phyloP scores from a whole-genome alignment of 345 rosid species.

The Linum trigynum region DNA sequence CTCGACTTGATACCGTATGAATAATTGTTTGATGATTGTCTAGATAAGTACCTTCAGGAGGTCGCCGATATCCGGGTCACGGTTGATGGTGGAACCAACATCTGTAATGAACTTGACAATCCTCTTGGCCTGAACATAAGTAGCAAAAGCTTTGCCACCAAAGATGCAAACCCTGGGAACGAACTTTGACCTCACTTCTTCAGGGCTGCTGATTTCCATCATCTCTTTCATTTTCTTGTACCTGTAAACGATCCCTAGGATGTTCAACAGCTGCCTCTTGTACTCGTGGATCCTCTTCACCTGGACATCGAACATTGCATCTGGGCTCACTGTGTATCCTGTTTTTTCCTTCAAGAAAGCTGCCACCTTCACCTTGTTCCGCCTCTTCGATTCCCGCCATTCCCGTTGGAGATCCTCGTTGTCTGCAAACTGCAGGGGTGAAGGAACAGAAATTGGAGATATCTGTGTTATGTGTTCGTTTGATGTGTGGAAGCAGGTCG shows the following conservation, averaged over 20 bases:
- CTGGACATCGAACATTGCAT: slow-evolving; percentile 64
- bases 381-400: slow-evolving; percentile 53
- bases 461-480: too few relatives aligned
- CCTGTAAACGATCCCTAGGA: slow-evolving; percentile 60
- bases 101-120: slow-evolving; percentile 68
- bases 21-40: neutral
- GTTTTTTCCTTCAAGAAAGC: slow-evolving; percentile 45
- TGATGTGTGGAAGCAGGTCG: too few relatives aligned
- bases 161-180: slow-evolving; percentile 71
- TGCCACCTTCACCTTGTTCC: slow-evolving; percentile 50
- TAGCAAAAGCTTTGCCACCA: slow-evolving; percentile 78
- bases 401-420: slow-evolving; percentile 42
- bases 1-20: neutral
- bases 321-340: slow-evolving; percentile 41
- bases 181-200: slow-evolving; percentile 39
- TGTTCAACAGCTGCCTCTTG: slow-evolving; percentile 63
- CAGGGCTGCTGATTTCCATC: slow-evolving; percentile 18
- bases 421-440: slow-evolving; percentile 34
- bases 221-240: slow-evolving; percentile 78
- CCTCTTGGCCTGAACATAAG: slow-evolving; percentile 76
- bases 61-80: slow-evolving; percentile 68
- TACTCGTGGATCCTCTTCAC: slow-evolving; percentile 76
- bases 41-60: slow-evolving; percentile 45
- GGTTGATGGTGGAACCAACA: slow-evolving; percentile 56
- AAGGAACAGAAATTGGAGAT: neutral